A percentile compares a stretch with the other conserved stretches of the same genome.
Evolutionary conservation across 106 monocot species (phyloP).

Genomic region (Xerophyta viscosa): DNA sequence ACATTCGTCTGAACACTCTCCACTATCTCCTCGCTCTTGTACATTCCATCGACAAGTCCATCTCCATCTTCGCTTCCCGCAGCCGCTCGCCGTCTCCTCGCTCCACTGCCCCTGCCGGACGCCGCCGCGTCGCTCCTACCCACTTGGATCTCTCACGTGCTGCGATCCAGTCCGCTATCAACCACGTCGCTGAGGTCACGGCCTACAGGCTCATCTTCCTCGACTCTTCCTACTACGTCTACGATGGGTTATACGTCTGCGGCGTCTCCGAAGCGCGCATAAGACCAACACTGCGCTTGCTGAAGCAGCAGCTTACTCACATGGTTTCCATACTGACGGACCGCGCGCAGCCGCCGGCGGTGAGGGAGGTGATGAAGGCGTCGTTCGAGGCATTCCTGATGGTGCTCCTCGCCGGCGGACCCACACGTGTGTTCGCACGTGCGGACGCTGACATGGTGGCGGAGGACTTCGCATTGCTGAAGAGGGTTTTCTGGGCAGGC

Average conservation of each 20-base stretch:
- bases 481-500: slow-evolving; percentile 6
- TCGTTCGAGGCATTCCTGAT: slow-evolving; percentile 10
- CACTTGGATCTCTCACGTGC: slow-evolving; percentile 4
- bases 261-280: background rate
- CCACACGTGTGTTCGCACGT: background rate
- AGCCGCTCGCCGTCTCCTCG: background rate
- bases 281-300: background rate
- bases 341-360: slow-evolving; percentile 1
- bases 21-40: slow-evolving; percentile 6
- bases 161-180: slow-evolving; percentile 9
- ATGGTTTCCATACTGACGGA: background rate
- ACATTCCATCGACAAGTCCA: slow-evolving; percentile 9
- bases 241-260: background rate
- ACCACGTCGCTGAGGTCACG: slow-evolving; percentile 3
- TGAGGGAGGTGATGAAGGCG: slow-evolving; percentile 6
- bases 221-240: slow-evolving; percentile 5
- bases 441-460: slow-evolving; percentile 4
- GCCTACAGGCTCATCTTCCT: slow-evolving; percentile 10
- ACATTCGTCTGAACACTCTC: slow-evolving; percentile 11
- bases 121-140: background rate
- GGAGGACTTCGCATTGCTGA: slow-evolving; percentile 4
- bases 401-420: slow-evolving; percentile 11
- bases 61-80: background rate
- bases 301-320: slow-evolving; percentile 1
- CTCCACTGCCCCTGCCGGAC: background rate